Conservation (phyloP, 495 filamentous ascomycete genomes). For the Penicillium samsonianum region DNA sequence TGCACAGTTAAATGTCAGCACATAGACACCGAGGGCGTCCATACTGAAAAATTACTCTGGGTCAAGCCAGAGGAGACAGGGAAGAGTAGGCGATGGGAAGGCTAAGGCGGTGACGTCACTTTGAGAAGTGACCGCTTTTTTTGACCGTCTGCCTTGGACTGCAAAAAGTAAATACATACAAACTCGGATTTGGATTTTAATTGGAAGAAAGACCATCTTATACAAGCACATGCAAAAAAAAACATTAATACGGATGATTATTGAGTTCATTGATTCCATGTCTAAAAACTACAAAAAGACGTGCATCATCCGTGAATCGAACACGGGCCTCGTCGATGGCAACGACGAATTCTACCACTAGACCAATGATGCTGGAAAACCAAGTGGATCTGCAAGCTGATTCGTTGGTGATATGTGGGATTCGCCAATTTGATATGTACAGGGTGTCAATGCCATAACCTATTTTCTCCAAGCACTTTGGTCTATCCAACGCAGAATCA, state of each 20-base stretch:
- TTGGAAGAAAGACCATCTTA: background rate
- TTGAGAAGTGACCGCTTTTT: background rate
- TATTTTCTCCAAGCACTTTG: background rate
- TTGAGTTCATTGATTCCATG: background rate
- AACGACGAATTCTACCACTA: constrained; percentile 64
- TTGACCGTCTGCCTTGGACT: constrained; percentile 1
- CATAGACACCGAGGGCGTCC: constrained; percentile 60
- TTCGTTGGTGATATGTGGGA: constrained; percentile 5
- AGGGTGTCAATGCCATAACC: background rate
- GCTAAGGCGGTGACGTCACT: constrained; percentile 4
- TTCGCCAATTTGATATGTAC: background rate
- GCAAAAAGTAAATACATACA: constrained; percentile 7
- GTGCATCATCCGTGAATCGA: constrained; percentile 60
- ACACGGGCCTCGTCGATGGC: constrained; percentile 61
- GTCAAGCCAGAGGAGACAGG: background rate
- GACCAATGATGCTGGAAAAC: constrained; percentile 51
- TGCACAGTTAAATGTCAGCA: constrained; percentile 91
- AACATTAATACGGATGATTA: background rate
- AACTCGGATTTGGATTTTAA: background rate
- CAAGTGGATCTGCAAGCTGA: background rate
- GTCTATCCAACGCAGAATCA: constrained; percentile 7
- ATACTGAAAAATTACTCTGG: constrained; percentile 29
- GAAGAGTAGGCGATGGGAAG: background rate
- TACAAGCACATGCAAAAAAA: too few relatives aligned
- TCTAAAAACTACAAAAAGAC: constrained; percentile 25